Percentiles rank a stretch among this genome's conserved stretches.
Evolutionary conservation across 73 alveolate genomes (phyloP).

Genomic region (Uronychia binucleata): DNA sequence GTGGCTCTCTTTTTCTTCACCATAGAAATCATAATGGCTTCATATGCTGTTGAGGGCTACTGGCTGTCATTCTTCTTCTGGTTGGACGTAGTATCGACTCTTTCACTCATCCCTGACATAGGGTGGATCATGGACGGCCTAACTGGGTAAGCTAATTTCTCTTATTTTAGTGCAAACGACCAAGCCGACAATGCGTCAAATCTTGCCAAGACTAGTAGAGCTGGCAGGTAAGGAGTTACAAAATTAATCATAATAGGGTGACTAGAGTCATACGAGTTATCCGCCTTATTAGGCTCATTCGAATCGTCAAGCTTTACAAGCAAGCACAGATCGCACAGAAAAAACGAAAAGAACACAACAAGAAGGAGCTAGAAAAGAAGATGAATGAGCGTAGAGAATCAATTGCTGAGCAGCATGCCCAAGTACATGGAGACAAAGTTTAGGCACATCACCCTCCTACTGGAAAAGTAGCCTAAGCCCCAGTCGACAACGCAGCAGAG

Average conservation of each 20-base stretch:
- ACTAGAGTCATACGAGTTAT: conserved; percentile 72
- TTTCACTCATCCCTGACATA: conserved; percentile 73
- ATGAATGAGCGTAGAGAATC: background rate
- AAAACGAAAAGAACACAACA: conserved; percentile 23
- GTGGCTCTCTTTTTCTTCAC: conserved; percentile 18
- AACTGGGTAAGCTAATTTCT: no score
- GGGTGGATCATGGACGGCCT: conserved; percentile 79
- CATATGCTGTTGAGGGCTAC: conserved; percentile 19
- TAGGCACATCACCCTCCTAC: no score
- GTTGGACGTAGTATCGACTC: conserved; percentile 75
- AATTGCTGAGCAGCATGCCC: no score
- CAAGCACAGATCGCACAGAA: conserved; percentile 53
- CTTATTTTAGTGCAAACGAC: conserved; percentile 51
- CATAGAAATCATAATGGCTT: conserved; percentile 30
- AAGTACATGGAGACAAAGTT: no score
- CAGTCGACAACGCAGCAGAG: no score
- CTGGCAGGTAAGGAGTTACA: no score
- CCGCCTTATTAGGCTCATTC: conserved; percentile 72
- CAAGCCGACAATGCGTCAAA: conserved; percentile 55
- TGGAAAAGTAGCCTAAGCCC: no score
- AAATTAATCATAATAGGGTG: no score
- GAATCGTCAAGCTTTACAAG: conserved; percentile 68
- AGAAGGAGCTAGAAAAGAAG: conserved; percentile 6
- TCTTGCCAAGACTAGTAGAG: conserved; percentile 77
- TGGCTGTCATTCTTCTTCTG: conserved; percentile 71